Conservation (phyloP, 2,329 filamentous ascomycete species). For the Zymoseptoria passerinii region DNA sequence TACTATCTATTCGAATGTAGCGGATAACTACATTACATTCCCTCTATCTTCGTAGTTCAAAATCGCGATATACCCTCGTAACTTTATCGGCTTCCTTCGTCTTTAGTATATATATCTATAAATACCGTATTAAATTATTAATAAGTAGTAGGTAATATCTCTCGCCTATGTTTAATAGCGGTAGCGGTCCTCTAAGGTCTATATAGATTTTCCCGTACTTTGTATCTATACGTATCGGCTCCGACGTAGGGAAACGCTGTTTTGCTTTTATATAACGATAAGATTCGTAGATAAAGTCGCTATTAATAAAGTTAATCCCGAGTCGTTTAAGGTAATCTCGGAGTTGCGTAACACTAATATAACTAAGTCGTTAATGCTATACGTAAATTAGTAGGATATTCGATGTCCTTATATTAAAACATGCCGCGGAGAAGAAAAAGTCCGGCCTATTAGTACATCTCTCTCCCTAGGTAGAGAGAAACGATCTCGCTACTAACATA, state of each 20-base stretch:
- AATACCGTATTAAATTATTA: background rate
- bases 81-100: background rate
- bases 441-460: background rate
- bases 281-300: background rate
- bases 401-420: background rate
- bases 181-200: background rate
- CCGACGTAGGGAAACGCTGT: background rate
- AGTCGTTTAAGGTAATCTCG: background rate
- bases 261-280: background rate
- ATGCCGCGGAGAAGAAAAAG: background rate
- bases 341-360: background rate
- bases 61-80: background rate
- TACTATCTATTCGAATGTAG: background rate
- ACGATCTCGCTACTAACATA: background rate
- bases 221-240: background rate
- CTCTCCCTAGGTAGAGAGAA: background rate
- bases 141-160: background rate
- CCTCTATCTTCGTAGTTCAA: too few species aligned
- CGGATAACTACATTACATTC: background rate
- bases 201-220: background rate
- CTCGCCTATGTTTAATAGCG: background rate
- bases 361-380: conserved; percentile 1
- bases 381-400: background rate
- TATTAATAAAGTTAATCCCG: background rate
- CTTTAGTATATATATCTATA: background rate